A percentile compares a stretch with the other conserved stretches of the same genome.
Conservation (phyloP, 345 rosid genomes). For the Angophora floribunda region DNA sequence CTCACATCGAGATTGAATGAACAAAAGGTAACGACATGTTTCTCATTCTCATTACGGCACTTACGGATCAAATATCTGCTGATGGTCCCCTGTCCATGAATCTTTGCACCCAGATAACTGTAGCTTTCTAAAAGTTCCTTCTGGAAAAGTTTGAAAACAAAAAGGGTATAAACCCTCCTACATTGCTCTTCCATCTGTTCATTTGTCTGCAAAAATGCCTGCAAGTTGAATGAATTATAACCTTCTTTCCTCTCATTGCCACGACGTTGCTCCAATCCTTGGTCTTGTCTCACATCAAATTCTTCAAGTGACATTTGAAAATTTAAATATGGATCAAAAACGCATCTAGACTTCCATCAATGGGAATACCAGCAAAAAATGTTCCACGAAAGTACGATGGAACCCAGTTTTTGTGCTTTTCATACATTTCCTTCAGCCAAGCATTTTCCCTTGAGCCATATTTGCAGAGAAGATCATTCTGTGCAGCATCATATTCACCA, state of each 20-base stretch:
- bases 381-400: slow-evolving; percentile 50
- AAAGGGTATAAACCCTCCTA: slow-evolving; percentile 54
- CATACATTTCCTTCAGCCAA: slow-evolving; percentile 67
- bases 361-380: slow-evolving; percentile 65
- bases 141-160: slow-evolving; percentile 61
- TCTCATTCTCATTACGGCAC: slow-evolving; percentile 61
- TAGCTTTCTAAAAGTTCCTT: slow-evolving; percentile 61
- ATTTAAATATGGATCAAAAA: slow-evolving; percentile 46
- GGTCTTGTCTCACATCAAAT: slow-evolving; percentile 49
- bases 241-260: slow-evolving; percentile 84
- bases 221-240: slow-evolving; percentile 53
- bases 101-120: too few species aligned
- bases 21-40: slow-evolving; percentile 36
- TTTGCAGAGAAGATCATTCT: slow-evolving; percentile 49
- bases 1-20: slow-evolving; percentile 43
- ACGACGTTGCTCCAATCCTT: slow-evolving; percentile 45
- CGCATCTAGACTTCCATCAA: slow-evolving; percentile 36
- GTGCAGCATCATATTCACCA: slow-evolving; percentile 39
- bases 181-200: slow-evolving; percentile 78
- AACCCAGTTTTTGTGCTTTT: slow-evolving; percentile 68
- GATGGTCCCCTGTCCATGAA: slow-evolving; percentile 60
- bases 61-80: slow-evolving; percentile 51
- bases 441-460: slow-evolving; percentile 41
- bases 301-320: slow-evolving; percentile 45
- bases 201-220: slow-evolving; percentile 53